These are phyloP conservation scores for Cladosporium cucumerinum DNA, from an alignment of 2,329 filamentous ascomycete species.

Conservation along the genomic window DNA sequence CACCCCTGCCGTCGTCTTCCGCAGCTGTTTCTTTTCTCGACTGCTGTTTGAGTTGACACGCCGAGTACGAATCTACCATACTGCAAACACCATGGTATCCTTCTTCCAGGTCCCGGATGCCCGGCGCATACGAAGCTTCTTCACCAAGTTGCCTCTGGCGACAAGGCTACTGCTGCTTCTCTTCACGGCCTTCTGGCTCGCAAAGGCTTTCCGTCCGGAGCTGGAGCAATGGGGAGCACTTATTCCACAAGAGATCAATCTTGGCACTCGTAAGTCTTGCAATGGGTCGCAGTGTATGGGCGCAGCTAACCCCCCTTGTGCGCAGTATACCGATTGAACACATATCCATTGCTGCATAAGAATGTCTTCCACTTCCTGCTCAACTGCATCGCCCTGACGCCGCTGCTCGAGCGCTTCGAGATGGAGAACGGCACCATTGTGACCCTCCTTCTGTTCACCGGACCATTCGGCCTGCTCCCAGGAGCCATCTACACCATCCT, in stretches of 20 bases:
- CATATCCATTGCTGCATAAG: conserved; percentile 82
- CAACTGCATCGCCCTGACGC: conserved; percentile 76
- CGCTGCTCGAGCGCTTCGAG: conserved; percentile 92
- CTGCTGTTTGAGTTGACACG: neutral
- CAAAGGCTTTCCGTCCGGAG: conserved; percentile 67
- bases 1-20: conserved; percentile 3
- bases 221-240: conserved; percentile 75
- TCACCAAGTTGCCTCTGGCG: conserved; percentile 81
- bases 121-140: conserved; percentile 71
- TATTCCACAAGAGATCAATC: conserved; percentile 69
- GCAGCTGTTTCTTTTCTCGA: neutral
- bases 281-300: neutral
- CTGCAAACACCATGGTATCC: conserved; percentile 39
- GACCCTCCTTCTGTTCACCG: conserved; percentile 81
- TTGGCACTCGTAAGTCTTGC: conserved; percentile 63
- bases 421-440: conserved; percentile 86
- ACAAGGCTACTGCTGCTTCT: conserved; percentile 67
- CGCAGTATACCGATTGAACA: conserved; percentile 86
- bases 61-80: neutral
- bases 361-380: conserved; percentile 76
- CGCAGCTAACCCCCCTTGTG: conserved; percentile 7
- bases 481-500: conserved; percentile 76
- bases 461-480: conserved; percentile 63
- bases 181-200: conserved; percentile 67
- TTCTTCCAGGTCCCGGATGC: conserved; percentile 64